Evolutionary conservation across 805 yeast species (phyloP).

Genomic region (Sugiyamaella marilandica): DNA sequence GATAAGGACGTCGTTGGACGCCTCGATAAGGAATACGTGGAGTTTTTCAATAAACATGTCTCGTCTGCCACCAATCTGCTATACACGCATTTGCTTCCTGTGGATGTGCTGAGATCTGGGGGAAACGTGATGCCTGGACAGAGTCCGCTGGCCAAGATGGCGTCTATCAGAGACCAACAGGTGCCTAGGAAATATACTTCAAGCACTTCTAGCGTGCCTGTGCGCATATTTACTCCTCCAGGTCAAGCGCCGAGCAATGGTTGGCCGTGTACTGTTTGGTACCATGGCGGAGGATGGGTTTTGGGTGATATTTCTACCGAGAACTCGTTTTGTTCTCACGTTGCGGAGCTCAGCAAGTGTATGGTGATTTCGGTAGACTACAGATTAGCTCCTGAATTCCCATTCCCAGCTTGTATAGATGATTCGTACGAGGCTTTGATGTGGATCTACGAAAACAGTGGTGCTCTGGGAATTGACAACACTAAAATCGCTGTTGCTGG

Average conservation of each 20-base stretch:
- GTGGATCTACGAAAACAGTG: conserved; percentile 13
- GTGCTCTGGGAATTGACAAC: conserved; percentile 12
- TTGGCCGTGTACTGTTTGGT: conserved; percentile 39
- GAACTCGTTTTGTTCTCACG: conserved; percentile 40
- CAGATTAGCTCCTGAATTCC: conserved; percentile 46
- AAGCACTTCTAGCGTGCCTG: conserved; percentile 18
- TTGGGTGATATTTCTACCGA: conserved; percentile 40
- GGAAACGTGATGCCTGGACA: conserved; percentile 45
- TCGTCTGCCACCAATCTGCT: conserved; percentile 30
- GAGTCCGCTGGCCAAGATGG: conserved; percentile 30
- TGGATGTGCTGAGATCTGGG: conserved; percentile 30
- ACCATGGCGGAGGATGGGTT: conserved; percentile 46
- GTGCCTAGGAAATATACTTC: conserved; percentile 34
- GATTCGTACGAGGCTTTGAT: conserved; percentile 38
- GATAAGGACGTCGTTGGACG: conserved; percentile 31
- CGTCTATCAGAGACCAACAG: conserved; percentile 30
- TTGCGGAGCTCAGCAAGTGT: conserved; percentile 36
- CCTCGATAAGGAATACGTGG: conserved; percentile 38
- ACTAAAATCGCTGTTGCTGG: conserved; percentile 41
- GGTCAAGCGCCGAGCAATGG: conserved; percentile 36
- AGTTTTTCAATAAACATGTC: conserved; percentile 34
- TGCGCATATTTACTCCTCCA: conserved; percentile 38
- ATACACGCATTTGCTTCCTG: conserved; percentile 37
- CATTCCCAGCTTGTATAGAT: conserved; percentile 45
- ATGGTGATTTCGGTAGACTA: conserved; percentile 47